Evolutionary conservation across 1,284 basidiomycete species (phyloP).

Genomic region (Marasmius fiardii): DNA sequence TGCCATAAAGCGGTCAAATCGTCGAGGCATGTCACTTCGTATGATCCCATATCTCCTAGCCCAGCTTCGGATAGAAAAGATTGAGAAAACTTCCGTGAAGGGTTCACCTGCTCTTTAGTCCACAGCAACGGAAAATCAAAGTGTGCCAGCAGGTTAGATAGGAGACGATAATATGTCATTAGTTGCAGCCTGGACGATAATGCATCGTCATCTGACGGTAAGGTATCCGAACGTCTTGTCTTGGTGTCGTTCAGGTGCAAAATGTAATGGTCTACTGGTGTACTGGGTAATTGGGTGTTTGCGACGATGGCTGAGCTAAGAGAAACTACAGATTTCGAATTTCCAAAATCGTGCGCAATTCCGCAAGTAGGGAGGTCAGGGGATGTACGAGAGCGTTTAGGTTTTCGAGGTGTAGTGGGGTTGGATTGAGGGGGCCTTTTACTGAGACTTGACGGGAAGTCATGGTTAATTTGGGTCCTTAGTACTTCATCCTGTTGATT

Average conservation of each 20-base stretch:
- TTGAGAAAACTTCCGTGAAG: constrained; percentile 46
- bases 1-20: constrained; percentile 32
- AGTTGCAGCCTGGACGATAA: constrained; percentile 71
- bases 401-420: constrained; percentile 19
- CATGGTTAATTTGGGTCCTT: constrained; percentile 24
- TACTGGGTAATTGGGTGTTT: background rate
- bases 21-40: constrained; percentile 31
- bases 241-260: constrained; percentile 75
- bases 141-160: constrained; percentile 48
- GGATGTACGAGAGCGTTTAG: constrained; percentile 20
- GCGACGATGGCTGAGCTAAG: too few relatives aligned
- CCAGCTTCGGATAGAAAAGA: constrained; percentile 52
- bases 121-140: constrained; percentile 60
- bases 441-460: constrained; percentile 8
- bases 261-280: constrained; percentile 17
- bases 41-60: constrained; percentile 31
- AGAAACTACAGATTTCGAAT: too few relatives aligned
- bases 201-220: constrained; percentile 66
- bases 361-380: constrained; percentile 12
- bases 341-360: too few relatives aligned
- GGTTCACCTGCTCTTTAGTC: constrained; percentile 45
- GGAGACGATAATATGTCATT: constrained; percentile 80
- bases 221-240: constrained; percentile 50
- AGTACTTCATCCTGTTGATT: constrained; percentile 20
- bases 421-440: constrained; percentile 18